Conservation (phyloP, 768 basidiomycete species). For the Lentinula edodes region DNA sequence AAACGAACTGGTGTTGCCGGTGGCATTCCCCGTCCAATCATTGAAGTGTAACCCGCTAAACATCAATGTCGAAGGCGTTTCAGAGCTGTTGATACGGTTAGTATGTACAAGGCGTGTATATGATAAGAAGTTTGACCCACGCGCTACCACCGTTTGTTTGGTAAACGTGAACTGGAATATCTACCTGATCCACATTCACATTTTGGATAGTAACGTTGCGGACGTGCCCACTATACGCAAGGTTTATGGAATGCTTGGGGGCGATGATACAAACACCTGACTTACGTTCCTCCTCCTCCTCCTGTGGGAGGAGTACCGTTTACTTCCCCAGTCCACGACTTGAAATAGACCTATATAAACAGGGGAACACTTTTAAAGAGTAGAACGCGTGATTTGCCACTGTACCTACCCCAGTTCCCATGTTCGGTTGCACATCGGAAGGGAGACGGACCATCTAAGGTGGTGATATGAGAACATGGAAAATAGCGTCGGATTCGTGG, state of each 20-base stretch:
- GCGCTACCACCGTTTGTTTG: conserved; percentile 47
- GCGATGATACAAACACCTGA: not conserved
- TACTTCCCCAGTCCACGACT: conserved; percentile 48
- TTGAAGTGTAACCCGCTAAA: conserved; percentile 42
- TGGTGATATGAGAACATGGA: not conserved
- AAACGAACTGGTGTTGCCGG: conserved; percentile 31
- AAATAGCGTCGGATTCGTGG: not conserved
- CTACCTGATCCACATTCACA: conserved; percentile 42
- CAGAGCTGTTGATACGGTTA: conserved; percentile 28
- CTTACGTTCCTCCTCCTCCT: conserved; percentile 48
- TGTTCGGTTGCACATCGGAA: conserved; percentile 47
- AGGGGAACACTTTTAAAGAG: not conserved
- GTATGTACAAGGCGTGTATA: not conserved
- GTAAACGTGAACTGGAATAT: conserved; percentile 39
- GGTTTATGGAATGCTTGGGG: not conserved
- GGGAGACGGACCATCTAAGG: conserved; percentile 38
- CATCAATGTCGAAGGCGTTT: conserved; percentile 40
- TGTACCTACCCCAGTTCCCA: conserved; percentile 41
- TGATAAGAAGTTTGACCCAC: conserved; percentile 19
- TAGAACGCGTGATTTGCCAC: not conserved
- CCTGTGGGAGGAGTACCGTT: conserved; percentile 50
- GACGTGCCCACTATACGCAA: not conserved
- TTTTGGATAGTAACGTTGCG: conserved; percentile 36
- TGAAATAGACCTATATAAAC: conserved; percentile 42
- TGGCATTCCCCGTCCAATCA: conserved; percentile 42